Evolutionary conservation across 1,139 yeast species (phyloP), one percentile per base, ranked within the genome.

Genomic region (Taphrina betulina): DNA sequence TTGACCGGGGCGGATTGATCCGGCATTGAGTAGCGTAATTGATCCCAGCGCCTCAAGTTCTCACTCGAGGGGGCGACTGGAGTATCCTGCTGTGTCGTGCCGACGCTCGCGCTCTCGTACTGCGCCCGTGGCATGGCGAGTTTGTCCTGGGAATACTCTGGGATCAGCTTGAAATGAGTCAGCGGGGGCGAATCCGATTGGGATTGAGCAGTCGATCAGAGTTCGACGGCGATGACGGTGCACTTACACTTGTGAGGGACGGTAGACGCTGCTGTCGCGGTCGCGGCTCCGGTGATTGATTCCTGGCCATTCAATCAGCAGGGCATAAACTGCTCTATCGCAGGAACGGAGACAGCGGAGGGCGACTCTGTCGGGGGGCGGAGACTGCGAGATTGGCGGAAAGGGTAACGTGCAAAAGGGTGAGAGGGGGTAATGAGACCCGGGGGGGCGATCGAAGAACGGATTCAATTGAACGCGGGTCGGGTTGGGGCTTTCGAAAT

Each of bases 241-340:
- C 5, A 31, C 48, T 43, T 43, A 43, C 48, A 33, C 38, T 43
- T 31, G 48, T 43, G 26, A 43, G 48, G 2, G 48, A 43, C 19
- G 48, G 48, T 33, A 43, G 14, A 2, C 48, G 36, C 20, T 43
- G 38, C 23, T 31, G 38, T 8, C 48, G 48, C 26, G 38, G 38
- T 19, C 38, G 48, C 38, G 48, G 48, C 38, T 43, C 48, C 20
- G 48, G 48, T 22, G 48, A 31, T 5, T 29, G 34, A 31, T 37
- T 43, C 16, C 19, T 24, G 20, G 19, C 20, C 48, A 43, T 43
- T 31, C 37, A 14, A 14, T 17, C 19, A n/a, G n/a, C n/a, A n/a
- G n/a, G n/a, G n/a, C n/a, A n/a, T n/a, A n/a, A n/a, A n/a, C n/a
- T n/a, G n/a, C n/a, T n/a, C n/a, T n/a, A n/a, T n/a, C n/a, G n/a